Percentiles rank a stretch among this genome's conserved stretches.
phyloP scores from a whole-genome alignment of 768 basidiomycete genomes.

The Coprinopsis strossmayeri region DNA sequence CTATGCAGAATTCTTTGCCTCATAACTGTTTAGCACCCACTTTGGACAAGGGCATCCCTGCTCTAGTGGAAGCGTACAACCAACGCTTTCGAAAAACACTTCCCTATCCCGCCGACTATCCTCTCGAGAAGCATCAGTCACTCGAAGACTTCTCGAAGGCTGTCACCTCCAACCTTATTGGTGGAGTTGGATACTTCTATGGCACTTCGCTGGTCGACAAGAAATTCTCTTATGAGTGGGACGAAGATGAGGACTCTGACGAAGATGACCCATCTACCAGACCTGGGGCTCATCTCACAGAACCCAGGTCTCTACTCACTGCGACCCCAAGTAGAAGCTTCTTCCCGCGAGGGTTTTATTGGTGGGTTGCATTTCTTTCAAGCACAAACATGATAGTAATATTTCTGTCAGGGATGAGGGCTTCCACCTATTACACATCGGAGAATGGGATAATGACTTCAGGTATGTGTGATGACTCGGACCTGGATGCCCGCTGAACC shows the following conservation, averaged over 20 bases:
- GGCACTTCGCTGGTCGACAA: constrained; percentile 84
- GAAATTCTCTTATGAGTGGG: constrained; percentile 87
- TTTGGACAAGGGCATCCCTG: constrained; percentile 65
- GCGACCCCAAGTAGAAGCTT: constrained; percentile 95
- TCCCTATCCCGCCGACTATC: constrained; percentile 55
- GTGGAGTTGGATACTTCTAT: constrained; percentile 93
- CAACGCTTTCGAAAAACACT: constrained; percentile 65
- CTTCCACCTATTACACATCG: constrained; percentile 89
- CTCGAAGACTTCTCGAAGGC: constrained; percentile 76
- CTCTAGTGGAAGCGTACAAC: constrained; percentile 54
- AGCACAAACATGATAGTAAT: not conserved
- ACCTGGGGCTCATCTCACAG: constrained; percentile 53
- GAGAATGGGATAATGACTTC: constrained; percentile 89
- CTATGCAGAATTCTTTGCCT: constrained; percentile 1
- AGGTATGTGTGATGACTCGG: constrained; percentile 16
- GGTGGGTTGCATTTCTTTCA: constrained; percentile 39
- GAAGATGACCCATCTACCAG: constrained; percentile 30
- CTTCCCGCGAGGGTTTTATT: constrained; percentile 97
- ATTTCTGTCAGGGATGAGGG: constrained; percentile 77
- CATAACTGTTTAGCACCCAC: constrained; percentile 39
- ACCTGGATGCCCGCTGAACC: not conserved
- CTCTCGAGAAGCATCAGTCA: constrained; percentile 36
- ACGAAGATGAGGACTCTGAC: constrained; percentile 49
- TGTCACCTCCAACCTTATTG: constrained; percentile 86
- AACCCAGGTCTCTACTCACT: constrained; percentile 73